Base-by-base conservation (phyloP, 331 rosid species). In the Prunus yedoensis region DNA sequence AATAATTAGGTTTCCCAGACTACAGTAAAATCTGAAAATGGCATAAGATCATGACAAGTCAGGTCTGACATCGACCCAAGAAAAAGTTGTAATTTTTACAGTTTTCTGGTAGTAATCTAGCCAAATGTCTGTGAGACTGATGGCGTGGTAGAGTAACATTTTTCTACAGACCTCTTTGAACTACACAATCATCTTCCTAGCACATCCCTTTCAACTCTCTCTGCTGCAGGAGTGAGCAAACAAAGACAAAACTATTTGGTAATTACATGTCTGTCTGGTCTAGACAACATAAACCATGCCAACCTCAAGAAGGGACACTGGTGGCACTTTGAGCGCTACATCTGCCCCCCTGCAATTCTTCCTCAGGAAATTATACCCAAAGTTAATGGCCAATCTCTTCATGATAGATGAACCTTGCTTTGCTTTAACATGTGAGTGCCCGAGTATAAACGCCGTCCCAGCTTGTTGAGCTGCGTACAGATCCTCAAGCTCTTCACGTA, bases 281-380 rank as follows among this genome's bases (percentile, higher is more conserved):
- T 87, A 95, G 79, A 95, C 90, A 75, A 95, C 68, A 80, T 95
- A 95, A 81, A 95, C 99, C 99, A 95, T 92, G 73, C 99, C 99
- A 77, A 95, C 99, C 84, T 95, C 99, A 79, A 95, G 89, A 18
- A 95, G 91, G 45, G 99, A 95, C 51, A 76, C 98, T 14, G 98
- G 93, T 15, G 99, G 98, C 64, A 95, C 99, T 88, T 95, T 95
- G 23, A 95, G 96, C 3, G 94, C 91, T 74, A 95, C 99, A 28
- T 95, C 99, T 8, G 98, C 81, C 4, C 99, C 99, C 62, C 99
- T 32, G 73, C 99, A 95, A 63, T 95, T 95, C 79, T 89, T 89
- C 75, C 99, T 88, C 88, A 92, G 78, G 85, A 91, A 91, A 82
- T 92, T 95, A 68, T 89, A 95, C 0, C 98, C 99, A 27, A 89